These are phyloP conservation scores for Cornus florida DNA, from an alignment of 148 eudicot genomes.

Conservation along the genomic window DNA sequence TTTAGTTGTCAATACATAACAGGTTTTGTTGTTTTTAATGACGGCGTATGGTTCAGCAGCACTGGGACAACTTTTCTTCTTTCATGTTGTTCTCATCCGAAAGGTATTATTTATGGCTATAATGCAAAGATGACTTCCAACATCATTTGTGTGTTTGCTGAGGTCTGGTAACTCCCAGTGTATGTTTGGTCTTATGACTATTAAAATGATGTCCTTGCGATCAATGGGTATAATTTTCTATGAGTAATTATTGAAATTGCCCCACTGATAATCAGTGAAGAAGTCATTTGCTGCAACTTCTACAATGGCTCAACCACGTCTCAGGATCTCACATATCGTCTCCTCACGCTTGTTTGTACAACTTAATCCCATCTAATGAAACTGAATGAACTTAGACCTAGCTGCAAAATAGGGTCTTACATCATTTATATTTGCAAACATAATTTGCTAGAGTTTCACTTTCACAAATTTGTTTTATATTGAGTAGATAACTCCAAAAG, in stretches of 20 bases:
- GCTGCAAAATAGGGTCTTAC: background rate
- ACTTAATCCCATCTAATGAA: no score
- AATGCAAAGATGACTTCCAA: background rate
- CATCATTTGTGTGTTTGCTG: background rate
- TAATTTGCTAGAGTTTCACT: no score
- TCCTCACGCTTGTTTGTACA: background rate
- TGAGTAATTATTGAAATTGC: no score
- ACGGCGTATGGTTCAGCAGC: slow-evolving; percentile 84
- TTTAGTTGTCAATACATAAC: slow-evolving; percentile 13
- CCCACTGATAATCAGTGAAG: no score
- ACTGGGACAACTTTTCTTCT: slow-evolving; percentile 91
- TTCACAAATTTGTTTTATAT: background rate
- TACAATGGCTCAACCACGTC: background rate
- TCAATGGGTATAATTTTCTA: no score
- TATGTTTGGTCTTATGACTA: no score
- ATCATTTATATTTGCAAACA: no score
- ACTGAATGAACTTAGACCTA: background rate
- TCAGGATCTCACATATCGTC: background rate
- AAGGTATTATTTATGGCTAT: slow-evolving; percentile 52
- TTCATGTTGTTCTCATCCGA: slow-evolving; percentile 84
- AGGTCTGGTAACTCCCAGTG: background rate
- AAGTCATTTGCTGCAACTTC: background rate
- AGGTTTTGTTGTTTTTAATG: slow-evolving; percentile 64
- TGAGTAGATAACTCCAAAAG: background rate
- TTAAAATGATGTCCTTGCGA: no score